phyloP scores from a whole-genome alignment of 306 rosid genomes.

The Acmispon strigosus region DNA sequence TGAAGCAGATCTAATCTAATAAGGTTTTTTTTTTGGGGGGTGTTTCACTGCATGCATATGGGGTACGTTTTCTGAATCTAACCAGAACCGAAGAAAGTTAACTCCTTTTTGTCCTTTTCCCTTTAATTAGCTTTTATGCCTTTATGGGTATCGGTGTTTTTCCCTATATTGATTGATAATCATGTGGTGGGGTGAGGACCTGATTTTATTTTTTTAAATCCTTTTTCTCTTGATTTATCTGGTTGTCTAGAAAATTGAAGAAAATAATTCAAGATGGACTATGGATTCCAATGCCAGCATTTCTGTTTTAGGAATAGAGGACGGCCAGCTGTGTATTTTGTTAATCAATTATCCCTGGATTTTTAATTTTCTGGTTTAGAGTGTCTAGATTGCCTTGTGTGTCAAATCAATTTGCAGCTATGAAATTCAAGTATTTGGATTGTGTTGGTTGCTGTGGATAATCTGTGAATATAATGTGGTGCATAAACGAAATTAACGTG shows the following conservation, averaged over 20 bases:
- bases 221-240: constrained; percentile 2
- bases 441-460: neutral
- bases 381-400: neutral
- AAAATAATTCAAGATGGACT: neutral
- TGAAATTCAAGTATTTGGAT: constrained; percentile 6
- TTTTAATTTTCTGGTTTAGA: neutral
- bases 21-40: constrained; percentile 7
- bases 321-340: neutral
- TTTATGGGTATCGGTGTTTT: neutral
- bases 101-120: neutral
- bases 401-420: neutral
- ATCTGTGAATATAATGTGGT: constrained; percentile 29
- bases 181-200: constrained; percentile 13
- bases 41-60: constrained; percentile 37
- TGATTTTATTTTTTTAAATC: neutral
- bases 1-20: constrained; percentile 24
- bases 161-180: constrained; percentile 3
- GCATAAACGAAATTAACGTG: constrained; percentile 59
- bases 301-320: neutral
- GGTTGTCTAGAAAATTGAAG: neutral
- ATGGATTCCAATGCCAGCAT: neutral
- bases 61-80: constrained; percentile 45
- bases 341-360: neutral
- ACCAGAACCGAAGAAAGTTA: neutral
- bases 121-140: neutral